Base-by-base conservation (phyloP, 176 grass and related monocot genomes). In the Themeda triandra region DNA sequence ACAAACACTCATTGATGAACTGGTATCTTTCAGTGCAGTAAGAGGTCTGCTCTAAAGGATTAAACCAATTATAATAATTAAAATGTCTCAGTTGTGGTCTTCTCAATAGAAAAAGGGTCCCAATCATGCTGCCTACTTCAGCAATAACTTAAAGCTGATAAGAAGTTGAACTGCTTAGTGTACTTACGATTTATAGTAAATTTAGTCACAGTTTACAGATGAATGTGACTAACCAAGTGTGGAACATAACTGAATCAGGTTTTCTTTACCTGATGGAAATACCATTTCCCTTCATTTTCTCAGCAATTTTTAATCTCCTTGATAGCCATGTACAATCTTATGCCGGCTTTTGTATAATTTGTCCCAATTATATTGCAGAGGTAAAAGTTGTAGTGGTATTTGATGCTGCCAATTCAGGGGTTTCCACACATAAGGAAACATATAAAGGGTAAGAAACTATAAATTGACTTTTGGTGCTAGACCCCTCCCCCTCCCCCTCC, bases 301-400 rank as follows among this genome's bases (percentile, higher is more conserved):
- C 12, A 40, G 31, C 29, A 40, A 79, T 11, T 6, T 15, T 6
- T 45, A 79, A 23, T n/a, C 18, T 69, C 5, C 21, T 92, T 71
- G 14, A 54, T 63, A 29, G 15, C 30, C 15, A 33, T 60, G 4
- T 24, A 2, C 54, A 69, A 63, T 73, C 31, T 33, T 59, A 80
- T 4, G 10, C 19, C 12, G 36, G 64, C 31, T 77, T 53, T 82
- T 66, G 78, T 81, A 81, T 74, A 78, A 42, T 86, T 71, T 66
- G 1, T 82, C 45, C 8, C 66, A 62, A 45, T 85, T 13, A 77
- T 69, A 45, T 77, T 98, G 56, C 91, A 98, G 96, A 95, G 66
- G 72, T 95, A 71, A 98, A 95, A 79, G 91, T 98, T 83, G 96
- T 98, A 1, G 96, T 92, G n/a, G 93, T 98, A 72, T 98, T 95